Conservation (phyloP, 2,329 filamentous ascomycete genomes). For the Trichoderma aggressivum region DNA sequence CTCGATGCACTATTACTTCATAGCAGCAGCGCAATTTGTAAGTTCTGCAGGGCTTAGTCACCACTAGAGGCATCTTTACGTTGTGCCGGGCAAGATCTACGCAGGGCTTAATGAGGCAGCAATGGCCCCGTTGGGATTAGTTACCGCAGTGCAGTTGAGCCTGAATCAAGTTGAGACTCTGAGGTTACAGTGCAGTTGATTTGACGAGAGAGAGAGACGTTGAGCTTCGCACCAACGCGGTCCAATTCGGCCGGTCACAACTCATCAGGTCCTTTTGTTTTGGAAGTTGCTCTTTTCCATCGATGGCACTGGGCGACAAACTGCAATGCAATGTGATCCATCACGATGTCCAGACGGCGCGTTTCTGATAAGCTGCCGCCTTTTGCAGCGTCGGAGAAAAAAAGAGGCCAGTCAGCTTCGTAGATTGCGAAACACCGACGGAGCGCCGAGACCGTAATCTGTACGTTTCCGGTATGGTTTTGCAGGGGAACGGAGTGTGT, state of each 20-base stretch:
- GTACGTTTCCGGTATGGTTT: neutral
- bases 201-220: neutral
- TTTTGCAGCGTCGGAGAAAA: neutral
- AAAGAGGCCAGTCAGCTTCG: neutral
- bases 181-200: no score
- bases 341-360: neutral
- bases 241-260: no score
- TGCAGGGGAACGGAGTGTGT: neutral
- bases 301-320: no score
- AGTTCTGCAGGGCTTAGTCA: neutral
- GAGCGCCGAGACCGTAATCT: conserved; percentile 7
- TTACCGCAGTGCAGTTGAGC: neutral
- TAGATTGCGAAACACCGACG: conserved; percentile 16
- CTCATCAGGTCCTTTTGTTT: no score
- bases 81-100: neutral
- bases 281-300: no score
- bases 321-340: neutral
- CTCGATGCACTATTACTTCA: neutral
- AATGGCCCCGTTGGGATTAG: neutral
- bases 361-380: neutral
- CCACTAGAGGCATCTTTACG: neutral
- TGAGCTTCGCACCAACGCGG: no score
- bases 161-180: neutral
- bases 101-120: neutral
- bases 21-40: neutral